These are phyloP conservation scores for Sclerotinia sclerotiorum DNA, from an alignment of 2,329 filamentous ascomycete genomes.

Conservation along the genomic window DNA sequence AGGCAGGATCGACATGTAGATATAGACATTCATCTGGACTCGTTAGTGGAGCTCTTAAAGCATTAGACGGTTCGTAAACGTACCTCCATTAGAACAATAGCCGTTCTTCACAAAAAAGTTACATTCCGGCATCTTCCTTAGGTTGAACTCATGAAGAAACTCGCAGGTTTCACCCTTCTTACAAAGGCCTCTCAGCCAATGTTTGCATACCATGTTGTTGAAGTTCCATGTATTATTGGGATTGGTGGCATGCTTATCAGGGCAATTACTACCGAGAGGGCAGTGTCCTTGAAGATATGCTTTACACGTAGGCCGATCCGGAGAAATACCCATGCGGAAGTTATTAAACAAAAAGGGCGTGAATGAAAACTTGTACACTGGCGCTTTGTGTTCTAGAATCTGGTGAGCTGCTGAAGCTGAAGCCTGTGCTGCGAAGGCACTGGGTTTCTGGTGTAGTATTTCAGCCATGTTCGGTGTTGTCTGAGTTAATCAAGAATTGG, in stretches of 20 bases:
- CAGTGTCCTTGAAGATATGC: conserved; percentile 85
- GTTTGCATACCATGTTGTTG: conserved; percentile 92
- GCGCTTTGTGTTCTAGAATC: conserved; percentile 58
- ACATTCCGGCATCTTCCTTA: conserved; percentile 97
- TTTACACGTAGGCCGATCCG: conserved; percentile 78
- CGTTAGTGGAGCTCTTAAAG: conserved; percentile 23
- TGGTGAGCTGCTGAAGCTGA: conserved; percentile 31
- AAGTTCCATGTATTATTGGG: conserved; percentile 51
- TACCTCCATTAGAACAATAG: conserved; percentile 83
- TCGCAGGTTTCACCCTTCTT: conserved; percentile 98
- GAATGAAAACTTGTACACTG: conserved; percentile 74
- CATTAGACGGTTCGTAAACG: conserved; percentile 12
- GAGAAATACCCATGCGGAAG: conserved; percentile 80
- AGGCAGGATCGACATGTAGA: conserved; percentile 82
- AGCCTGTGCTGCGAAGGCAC: conserved; percentile 23
- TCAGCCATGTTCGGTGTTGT: conserved; percentile 14
- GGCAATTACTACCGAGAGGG: conserved; percentile 77
- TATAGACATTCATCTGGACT: conserved; percentile 81
- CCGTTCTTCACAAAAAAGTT: conserved; percentile 93
- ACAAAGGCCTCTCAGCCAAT: conserved; percentile 95
- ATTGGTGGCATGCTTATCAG: conserved; percentile 69
- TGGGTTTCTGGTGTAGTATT: conserved; percentile 18
- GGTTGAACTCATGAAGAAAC: conserved; percentile 97
- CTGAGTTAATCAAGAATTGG: neutral
- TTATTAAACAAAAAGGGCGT: conserved; percentile 79